These are phyloP conservation scores for Orobanche coerulescens DNA, from an alignment of 257 asterid genomes.

Conservation along the genomic window DNA sequence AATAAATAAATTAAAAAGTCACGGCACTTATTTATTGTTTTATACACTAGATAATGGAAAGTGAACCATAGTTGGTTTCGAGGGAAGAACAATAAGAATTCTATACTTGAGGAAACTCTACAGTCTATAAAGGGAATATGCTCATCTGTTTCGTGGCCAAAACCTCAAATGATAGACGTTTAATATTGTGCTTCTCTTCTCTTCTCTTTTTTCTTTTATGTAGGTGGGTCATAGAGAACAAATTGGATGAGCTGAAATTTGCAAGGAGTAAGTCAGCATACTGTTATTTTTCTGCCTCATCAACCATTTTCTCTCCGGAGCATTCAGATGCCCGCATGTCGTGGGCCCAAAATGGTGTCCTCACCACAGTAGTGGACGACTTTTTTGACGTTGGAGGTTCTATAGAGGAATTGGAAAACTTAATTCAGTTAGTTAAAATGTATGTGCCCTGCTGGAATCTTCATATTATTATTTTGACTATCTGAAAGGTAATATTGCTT, in stretches of 20 bases:
- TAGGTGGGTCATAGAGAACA: conserved; percentile 77
- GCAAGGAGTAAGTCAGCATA: conserved; percentile 80
- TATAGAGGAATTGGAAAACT: conserved; percentile 54
- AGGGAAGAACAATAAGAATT: too few relatives aligned
- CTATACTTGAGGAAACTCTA: too few relatives aligned
- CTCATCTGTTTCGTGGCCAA: too few relatives aligned
- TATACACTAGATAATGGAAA: too few relatives aligned
- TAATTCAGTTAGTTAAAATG: conserved; percentile 63
- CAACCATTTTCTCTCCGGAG: conserved; percentile 59
- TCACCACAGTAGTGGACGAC: conserved; percentile 89
- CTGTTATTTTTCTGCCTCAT: conserved; percentile 87
- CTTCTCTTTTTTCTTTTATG: background rate
- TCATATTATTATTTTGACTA: background rate
- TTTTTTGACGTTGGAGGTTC: conserved; percentile 88
- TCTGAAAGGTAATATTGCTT: background rate
- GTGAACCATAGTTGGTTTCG: too few relatives aligned
- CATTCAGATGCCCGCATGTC: conserved; percentile 77
- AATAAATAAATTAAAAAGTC: too few relatives aligned
- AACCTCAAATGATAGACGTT: background rate
- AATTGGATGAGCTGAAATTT: conserved; percentile 70
- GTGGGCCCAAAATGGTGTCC: conserved; percentile 85
- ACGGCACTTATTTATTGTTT: too few relatives aligned
- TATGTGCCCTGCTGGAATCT: conserved; percentile 17
- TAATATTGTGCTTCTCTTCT: background rate
- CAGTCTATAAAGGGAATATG: too few relatives aligned